Base-by-base conservation (phyloP, 2,329 filamentous ascomycete species). In the Decorospora gaudefroyi region DNA sequence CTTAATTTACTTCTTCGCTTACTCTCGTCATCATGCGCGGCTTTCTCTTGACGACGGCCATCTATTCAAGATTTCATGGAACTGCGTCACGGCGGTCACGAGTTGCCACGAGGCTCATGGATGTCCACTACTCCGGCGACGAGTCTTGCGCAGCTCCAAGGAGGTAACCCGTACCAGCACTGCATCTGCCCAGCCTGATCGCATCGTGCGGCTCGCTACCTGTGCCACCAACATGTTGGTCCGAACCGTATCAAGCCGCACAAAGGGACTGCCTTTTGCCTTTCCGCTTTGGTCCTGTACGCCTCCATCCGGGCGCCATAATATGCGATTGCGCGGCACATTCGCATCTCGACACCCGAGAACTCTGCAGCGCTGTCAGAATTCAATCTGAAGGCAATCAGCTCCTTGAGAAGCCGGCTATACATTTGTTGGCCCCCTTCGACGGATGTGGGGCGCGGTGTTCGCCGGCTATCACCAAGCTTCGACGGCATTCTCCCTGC, bases 1-100 rank as follows among this genome's bases (percentile, higher is more conserved):
- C 46, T 64, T 62, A 63, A 65, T 67, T 55, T 63, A 61, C 52
- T 25, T 38, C 27, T 48, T 50, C 42, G 39, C 42, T 44, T 45
- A 40, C 48, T 36, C 34, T 46, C 22, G 43, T 18, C 30, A 23
- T 8, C 13, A 46, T 19, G 13, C 23, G 33, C 28, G 27, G 25
- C 6, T 23, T 10, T 23, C 21, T 23, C n/a, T n/a, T n/a, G n/a
- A n/a, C n/a, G 10, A 23, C 21, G 21, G 6, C 21, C 6, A 10
- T 27, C 22, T 28, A 17, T 15, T 18, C 48, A 53, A 51, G 52
- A 19, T n/a, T n/a, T 34, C 22, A 18, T 42, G 12, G 29, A 51
- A 58, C 53, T 51, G 32, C 25, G 25, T 54, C 53, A 55, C 56
- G 60, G 51, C 51, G 34, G 23, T 48, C 49, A 45, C 50, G 39